These are phyloP conservation scores for Dentipellis fragilis DNA, from an alignment of 768 basidiomycete species.

Conservation along the genomic window DNA sequence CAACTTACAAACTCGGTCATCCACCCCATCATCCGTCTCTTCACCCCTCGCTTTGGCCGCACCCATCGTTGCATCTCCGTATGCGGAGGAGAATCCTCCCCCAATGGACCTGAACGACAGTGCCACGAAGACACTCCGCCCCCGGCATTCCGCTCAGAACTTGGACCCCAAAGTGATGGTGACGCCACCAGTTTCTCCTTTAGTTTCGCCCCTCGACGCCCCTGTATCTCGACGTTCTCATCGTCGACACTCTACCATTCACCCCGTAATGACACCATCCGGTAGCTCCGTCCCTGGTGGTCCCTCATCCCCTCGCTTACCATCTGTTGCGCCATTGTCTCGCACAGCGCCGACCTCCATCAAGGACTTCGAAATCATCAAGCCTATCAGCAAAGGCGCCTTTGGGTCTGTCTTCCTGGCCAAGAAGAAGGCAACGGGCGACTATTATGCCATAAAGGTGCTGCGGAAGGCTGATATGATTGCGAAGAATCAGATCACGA, in stretches of 20 bases:
- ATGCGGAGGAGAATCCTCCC: constrained; percentile 50
- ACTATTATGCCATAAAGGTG: constrained; percentile 99
- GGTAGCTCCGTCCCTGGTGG: constrained; percentile 37
- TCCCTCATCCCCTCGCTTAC: constrained; percentile 82
- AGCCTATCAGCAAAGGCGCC: constrained; percentile 97
- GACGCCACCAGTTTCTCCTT: constrained; percentile 62
- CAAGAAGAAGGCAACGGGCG: constrained; percentile 96
- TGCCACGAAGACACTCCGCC: constrained; percentile 37
- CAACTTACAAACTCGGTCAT: constrained; percentile 64
- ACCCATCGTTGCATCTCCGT: constrained; percentile 66
- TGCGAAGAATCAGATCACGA: constrained; percentile 99
- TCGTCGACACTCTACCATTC: constrained; percentile 53
- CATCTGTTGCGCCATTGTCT: constrained; percentile 66
- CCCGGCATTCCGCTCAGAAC: constrained; percentile 57
- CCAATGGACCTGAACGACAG: constrained; percentile 57
- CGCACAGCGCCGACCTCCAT: constrained; percentile 84
- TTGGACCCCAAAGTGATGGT: constrained; percentile 34
- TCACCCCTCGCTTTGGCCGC: constrained; percentile 80
- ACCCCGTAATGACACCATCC: constrained; percentile 41
- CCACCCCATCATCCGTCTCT: constrained; percentile 81
- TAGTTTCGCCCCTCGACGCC: constrained; percentile 44
- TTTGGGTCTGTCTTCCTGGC: constrained; percentile 98
- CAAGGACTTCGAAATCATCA: constrained; percentile 98
- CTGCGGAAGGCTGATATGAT: constrained; percentile 99
- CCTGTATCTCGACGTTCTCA: constrained; percentile 41